Evolutionary conservation across 495 filamentous ascomycete genomes (phyloP).

Genomic region (Echria macrotheca): DNA sequence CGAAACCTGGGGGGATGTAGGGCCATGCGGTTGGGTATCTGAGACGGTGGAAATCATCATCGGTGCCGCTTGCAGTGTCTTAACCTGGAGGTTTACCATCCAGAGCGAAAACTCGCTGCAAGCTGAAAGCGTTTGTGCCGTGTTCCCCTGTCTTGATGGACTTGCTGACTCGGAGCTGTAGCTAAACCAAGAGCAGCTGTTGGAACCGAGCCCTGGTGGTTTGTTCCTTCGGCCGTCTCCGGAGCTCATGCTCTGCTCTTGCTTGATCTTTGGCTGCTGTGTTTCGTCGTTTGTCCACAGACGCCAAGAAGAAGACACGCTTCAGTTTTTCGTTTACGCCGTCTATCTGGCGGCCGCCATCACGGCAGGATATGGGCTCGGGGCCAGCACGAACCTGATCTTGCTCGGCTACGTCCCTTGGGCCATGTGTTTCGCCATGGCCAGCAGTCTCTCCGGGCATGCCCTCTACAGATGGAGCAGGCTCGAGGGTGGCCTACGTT

Average conservation of each 20-base stretch:
- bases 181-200: too few species aligned
- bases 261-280: conserved; percentile 40
- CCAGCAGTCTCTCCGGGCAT: conserved; percentile 27
- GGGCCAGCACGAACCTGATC: conserved; percentile 32
- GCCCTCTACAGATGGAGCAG: conserved; percentile 11
- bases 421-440: conserved; percentile 39
- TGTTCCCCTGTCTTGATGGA: not conserved
- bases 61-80: conserved; percentile 16
- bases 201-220: too few species aligned
- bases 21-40: conserved; percentile 1
- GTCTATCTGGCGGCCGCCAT: conserved; percentile 27
- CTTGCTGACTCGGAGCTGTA: conserved; percentile 12
- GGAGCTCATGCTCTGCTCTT: conserved; percentile 38
- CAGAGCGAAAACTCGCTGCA: conserved; percentile 10
- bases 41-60: conserved; percentile 20
- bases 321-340: conserved; percentile 35
- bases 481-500: not conserved
- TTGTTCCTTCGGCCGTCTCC: conserved; percentile 27
- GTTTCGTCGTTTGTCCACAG: conserved; percentile 42
- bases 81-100: conserved; percentile 23
- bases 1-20: not conserved
- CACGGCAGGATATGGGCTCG: conserved; percentile 26
- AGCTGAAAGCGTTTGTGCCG: conserved; percentile 12
- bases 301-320: conserved; percentile 34
- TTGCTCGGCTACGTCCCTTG: conserved; percentile 40